Evolutionary conservation across 768 basidiomycete genomes (phyloP).

Genomic region (Butyriboletus loyo): DNA sequence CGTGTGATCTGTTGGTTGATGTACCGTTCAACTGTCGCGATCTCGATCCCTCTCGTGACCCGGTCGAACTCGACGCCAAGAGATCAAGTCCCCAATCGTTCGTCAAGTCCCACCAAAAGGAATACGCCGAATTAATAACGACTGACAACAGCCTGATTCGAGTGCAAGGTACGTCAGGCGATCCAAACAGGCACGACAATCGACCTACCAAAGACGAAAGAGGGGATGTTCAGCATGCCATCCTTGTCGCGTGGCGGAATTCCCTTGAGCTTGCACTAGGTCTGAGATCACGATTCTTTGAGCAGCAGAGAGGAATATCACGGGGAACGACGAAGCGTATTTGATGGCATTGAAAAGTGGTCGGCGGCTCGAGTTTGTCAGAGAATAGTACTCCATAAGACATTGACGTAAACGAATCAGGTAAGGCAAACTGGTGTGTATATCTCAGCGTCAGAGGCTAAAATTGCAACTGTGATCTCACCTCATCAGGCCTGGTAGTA

Average conservation of each 20-base stretch:
- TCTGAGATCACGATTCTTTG: constrained; percentile 73
- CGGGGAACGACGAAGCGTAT: constrained; percentile 95
- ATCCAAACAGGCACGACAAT: neutral
- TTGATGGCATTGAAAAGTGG: constrained; percentile 91
- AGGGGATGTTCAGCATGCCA: constrained; percentile 79
- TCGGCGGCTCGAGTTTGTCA: constrained; percentile 59
- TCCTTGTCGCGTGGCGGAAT: constrained; percentile 38
- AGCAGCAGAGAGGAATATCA: constrained; percentile 90
- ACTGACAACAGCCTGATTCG: constrained; percentile 76
- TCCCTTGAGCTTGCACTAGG: constrained; percentile 47
- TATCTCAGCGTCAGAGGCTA: constrained; percentile 2
- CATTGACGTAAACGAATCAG: constrained; percentile 93
- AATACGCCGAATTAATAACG: constrained; percentile 85
- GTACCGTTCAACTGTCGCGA: constrained; percentile 40
- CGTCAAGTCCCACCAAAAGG: constrained; percentile 99
- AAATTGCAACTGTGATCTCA: constrained; percentile 32
- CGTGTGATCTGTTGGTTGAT: constrained; percentile 18
- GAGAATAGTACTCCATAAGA: constrained; percentile 72
- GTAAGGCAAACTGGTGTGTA: constrained; percentile 67
- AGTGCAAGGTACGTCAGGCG: constrained; percentile 3
- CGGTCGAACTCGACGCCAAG: constrained; percentile 41
- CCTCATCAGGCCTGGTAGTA: constrained; percentile 87
- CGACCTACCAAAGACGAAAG: constrained; percentile 78
- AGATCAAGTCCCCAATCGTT: constrained; percentile 96
- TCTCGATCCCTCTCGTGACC: constrained; percentile 28